Evolutionary conservation across 2,329 filamentous ascomycete genomes (phyloP), one percentile per base, ranked within the genome.

Genomic region (Epichloe sylvatica): DNA sequence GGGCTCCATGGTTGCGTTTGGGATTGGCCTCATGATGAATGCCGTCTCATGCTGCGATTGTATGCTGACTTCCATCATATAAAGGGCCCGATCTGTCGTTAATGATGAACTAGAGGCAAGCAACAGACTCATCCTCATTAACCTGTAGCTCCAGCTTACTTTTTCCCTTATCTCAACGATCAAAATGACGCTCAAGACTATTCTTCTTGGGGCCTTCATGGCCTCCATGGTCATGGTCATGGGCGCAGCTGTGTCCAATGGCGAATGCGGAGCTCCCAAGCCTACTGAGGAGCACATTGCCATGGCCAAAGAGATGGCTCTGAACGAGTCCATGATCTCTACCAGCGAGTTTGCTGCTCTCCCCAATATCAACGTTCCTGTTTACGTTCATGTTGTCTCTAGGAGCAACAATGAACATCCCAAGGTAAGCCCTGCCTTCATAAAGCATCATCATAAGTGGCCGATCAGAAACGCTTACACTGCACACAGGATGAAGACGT

Each of bases 331-430:
- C 37, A 40, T 36, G 43, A 17, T 23, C 36, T 11, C 8, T 33
- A 5, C 25, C 30, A 30, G 5, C 37, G 13, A 30, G 5, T 41
- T 46, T 30, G 12, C 25, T n/a, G 9, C 17, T 23, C 5, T 33
- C 9, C 5, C 15, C 11, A 17, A 44, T 9, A n/a, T 50, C 7
- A 19, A 42, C 12, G 37, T 50, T 19, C 48, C 48, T 17, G 36
- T 50, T 3, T 46, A 50, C 19, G 42, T 46, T 39, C 48, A 50
- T 17, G 11, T 42, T 25, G 48, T 50, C 6, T 12, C 48, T 19
- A 15, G 8, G n/a, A 7, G 4, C 9, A 19, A 50, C 9, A 35
- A 35, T 7, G 6, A 45, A 17, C 7, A 17, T 45, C 8, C 35
- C 40, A 45, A 34, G 35, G 47, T 45, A 25, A 38, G 41, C 17